Evolutionary conservation across 371 early-diverging fungal genomes (phyloP), one percentile per base, ranked within the genome.

Genomic region (Rhizopus arrhizus): DNA sequence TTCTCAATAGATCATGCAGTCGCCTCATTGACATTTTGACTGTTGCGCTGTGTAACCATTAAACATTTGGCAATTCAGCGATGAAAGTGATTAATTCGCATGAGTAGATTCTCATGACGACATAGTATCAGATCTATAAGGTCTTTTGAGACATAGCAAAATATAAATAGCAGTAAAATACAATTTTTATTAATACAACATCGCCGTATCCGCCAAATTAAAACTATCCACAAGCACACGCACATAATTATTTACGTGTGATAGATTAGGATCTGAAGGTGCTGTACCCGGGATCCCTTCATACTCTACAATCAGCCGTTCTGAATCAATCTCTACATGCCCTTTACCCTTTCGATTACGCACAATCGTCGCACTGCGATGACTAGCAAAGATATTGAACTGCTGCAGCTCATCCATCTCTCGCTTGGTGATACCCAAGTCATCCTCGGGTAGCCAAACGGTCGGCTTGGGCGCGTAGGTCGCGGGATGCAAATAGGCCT

Each of bases 391-490:
- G 10, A 73, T 64, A 48, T 57, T 59, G 7, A 42, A 33, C 2
- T 34, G 16, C 12, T 64, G 36, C 29, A 73, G 48, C 12, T 70
- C 60, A 12, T 51, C 33, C 3, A 70, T 46, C 36, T 68, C 56
- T n/a, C 56, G 53, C 45, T 65, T 49, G 0, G 70, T 50, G 36
- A 74, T 65, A 2, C 74, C 70, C 5, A 65, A 40, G n/a, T 70
- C 70, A 32, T 74, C 74, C 16, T 70, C 68, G 45, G 74, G 70
- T 5, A 74, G 22, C 74, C 74, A 74, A 15, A 74, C 60, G 12
- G 64, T 63, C 5, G 67, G 68, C 8, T 60, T 54, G 13, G 61
- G 46, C 3, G 48, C 40, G n/a, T 46, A 58, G 7, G 62, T 53
- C 7, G 68, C 56, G 6, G 74, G 74, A 53, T 74, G 70, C 60